Base-by-base conservation (phyloP, 2,329 filamentous ascomycete species). In the Ophiostoma himal-ulmi region DNA sequence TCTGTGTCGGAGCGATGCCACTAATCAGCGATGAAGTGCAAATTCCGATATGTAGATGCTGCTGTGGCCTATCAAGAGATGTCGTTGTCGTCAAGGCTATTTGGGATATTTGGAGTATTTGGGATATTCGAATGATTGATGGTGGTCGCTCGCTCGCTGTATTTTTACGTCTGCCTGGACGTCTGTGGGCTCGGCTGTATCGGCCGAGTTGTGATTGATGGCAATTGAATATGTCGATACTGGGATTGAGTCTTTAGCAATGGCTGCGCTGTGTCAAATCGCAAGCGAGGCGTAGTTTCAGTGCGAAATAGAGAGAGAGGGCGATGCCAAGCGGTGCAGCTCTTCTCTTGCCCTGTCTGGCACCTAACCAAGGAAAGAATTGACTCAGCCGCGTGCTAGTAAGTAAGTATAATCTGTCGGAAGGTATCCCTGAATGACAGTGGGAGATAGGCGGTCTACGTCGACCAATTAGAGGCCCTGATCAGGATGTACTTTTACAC, bases 1-100 rank as follows among this genome's bases (percentile, higher is more conserved):
- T n/a, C 60, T n/a, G 14, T n/a, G 67, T 20, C 22, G n/a, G 48
- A 41, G 44, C 64, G 68, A 68, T 52, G 68, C 68, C 68, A 44
- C 68, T 37, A 54, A 64, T 54, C 68, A 36, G 30, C 26, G 48
- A 54, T 57, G 52, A 14, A 10, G 22, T 44, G 41, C 14, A 48
- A 20, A n/a, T 39, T 1, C 11, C 10, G 10, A 3, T n/a, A 26
- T 57, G 22, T 48, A 48, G 44, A 44, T 17, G 22, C 30, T 2
- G 10, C 30, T 26, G n/a, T 36, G 8, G 10, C 39, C n/a, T 14
- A n/a, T 37, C 26, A 22, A 17, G 11, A 44, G 10, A 30, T 65
- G 13, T 26, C 7, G 17, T 20, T 1, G 62, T 10, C 36, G 62
- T 39, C 30, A 30, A 36, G 17, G 60, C 26, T 17, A 13, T 11